Evolutionary conservation across 148 eudicot genomes (phyloP).

Genomic region (Camellia japonica): DNA sequence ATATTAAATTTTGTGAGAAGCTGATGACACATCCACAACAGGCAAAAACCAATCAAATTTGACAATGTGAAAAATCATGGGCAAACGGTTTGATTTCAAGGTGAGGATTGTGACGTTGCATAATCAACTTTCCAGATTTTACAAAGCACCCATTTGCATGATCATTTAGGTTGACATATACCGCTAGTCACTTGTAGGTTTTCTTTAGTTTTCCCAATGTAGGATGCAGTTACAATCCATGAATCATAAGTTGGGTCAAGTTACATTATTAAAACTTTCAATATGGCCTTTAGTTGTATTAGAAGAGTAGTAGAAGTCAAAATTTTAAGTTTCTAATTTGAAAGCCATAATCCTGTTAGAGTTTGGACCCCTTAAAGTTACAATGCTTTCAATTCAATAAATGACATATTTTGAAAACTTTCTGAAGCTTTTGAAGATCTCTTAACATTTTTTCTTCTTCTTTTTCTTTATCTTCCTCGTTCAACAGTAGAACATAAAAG

Average conservation of each 20-base stretch:
- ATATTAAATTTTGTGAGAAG: background rate
- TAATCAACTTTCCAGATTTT: background rate
- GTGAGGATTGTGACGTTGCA: background rate
- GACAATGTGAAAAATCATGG: background rate
- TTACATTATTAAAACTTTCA: too few species aligned
- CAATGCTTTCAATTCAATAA: too few species aligned
- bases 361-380: too few species aligned
- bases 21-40: background rate
- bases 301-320: too few species aligned
- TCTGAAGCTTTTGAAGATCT: too few species aligned
- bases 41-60: background rate
- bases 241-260: background rate
- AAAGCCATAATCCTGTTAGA: too few species aligned
- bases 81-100: background rate
- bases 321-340: too few species aligned
- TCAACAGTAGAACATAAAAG: too few species aligned
- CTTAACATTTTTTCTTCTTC: too few species aligned
- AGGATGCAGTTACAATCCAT: background rate
- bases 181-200: background rate
- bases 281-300: too few species aligned
- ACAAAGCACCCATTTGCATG: background rate
- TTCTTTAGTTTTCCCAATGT: background rate
- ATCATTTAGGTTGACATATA: background rate
- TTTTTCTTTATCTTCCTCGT: too few species aligned
- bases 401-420: too few species aligned